Percentiles rank a stretch among this genome's conserved stretches.
These are phyloP conservation scores for Thymus mandschuricus DNA, from an alignment of 257 asterid species.

Conservation along the genomic window DNA sequence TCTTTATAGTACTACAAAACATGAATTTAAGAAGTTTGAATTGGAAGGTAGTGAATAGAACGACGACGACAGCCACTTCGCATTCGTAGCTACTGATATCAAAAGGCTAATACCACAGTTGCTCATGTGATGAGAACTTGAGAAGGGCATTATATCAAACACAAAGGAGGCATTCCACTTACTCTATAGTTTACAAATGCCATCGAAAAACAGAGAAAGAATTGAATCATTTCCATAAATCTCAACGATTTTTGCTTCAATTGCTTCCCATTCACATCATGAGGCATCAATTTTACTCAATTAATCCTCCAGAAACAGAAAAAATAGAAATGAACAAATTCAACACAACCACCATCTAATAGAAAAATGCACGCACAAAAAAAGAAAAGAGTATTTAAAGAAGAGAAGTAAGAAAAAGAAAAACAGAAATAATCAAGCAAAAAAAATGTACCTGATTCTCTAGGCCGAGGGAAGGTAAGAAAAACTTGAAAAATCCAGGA, in stretches of 20 bases:
- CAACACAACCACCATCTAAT: not conserved
- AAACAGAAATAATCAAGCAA: not conserved
- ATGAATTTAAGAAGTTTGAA: not conserved
- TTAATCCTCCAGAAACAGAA: not conserved
- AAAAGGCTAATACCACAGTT: not conserved
- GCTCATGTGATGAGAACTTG: not conserved
- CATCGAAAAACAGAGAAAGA: not conserved
- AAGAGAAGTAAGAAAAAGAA: not conserved
- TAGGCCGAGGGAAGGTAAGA: not conserved
- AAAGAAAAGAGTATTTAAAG: not conserved
- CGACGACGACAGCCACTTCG: not conserved
- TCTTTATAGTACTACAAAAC: not conserved
- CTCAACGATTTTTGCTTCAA: not conserved
- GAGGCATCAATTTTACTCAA: not conserved
- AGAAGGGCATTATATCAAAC: not conserved
- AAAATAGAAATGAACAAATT: not conserved
- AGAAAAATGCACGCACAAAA: not conserved
- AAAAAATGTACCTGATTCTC: slow-evolving; percentile 4
- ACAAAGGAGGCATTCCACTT: not conserved
- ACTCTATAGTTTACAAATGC: not conserved
- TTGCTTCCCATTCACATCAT: not conserved
- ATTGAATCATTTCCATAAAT: not conserved
- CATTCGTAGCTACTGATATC: not conserved
- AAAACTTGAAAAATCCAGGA: slow-evolving; percentile 15
- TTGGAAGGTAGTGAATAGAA: slow-evolving; percentile 4